Evolutionary conservation across 768 basidiomycete genomes (phyloP), one percentile per base, ranked within the genome.

Genomic region (Sarcodon aspratus): DNA sequence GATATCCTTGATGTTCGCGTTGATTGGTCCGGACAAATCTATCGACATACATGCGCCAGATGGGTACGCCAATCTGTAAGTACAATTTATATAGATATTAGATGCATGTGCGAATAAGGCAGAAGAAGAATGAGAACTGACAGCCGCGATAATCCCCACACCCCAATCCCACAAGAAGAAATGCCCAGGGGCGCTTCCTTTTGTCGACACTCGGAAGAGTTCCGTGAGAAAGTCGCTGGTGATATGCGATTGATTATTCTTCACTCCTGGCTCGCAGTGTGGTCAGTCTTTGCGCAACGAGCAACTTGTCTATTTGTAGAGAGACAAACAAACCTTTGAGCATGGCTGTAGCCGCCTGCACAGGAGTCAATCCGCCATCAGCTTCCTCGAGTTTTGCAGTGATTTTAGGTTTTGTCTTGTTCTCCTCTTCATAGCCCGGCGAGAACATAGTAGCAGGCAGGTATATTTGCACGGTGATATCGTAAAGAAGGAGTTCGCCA

Each of bases 391-490:
- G 82, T 54, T 82, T 79, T 46, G 73, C 72, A 9, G 79, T 79
- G 50, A 95, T 73, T 31, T 69, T 70, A 0, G 91, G 93, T 57
- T 95, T 95, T 7, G 71, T 74, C 57, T 72, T 74, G 61, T 86
- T 80, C 61, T 94, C 92, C 49, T 77, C 72, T 13, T 83, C 80
- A 52, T 70, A 85, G 0, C 91, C 89, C 0, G 88, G 82, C 0
- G 79, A 79, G 54, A 69, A 75, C 69, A 96, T 94, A 1, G 88
- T 88, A 1, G 74, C 74, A 0, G 93, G 90, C 66, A 89, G 82
- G 66, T 80, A 90, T 40, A 88, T 77, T 54, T 93, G 89, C 6
- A 90, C 76, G 46, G 72, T 69, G 59, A 90, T 85, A 45, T 73
- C 76, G 60, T 94, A 91, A 7, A 93, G 69, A 52, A 80, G 66